These are phyloP conservation scores for Diaporthe australafricana DNA, from an alignment of 2,329 filamentous ascomycete species.

Conservation along the genomic window DNA sequence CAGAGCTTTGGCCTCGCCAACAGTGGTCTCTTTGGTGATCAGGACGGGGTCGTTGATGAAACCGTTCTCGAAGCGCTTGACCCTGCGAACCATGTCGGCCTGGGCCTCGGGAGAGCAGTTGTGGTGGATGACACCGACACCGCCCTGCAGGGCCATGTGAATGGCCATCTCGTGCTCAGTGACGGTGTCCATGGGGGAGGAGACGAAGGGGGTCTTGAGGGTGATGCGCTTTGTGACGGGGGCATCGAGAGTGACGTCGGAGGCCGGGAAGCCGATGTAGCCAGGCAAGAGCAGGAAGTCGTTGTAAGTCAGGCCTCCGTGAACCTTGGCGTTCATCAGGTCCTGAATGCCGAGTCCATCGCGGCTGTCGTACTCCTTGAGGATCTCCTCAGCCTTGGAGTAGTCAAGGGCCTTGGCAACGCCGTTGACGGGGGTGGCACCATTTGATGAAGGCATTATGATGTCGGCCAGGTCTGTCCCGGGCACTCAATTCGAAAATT, in stretches of 20 bases:
- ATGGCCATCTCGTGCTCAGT: slow-evolving; percentile 99
- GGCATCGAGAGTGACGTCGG: slow-evolving; percentile 87
- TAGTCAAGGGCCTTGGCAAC: slow-evolving; percentile 75
- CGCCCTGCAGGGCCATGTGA: slow-evolving; percentile 90
- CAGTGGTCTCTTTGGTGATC: slow-evolving; percentile 86
- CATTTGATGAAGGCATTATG: slow-evolving; percentile 80
- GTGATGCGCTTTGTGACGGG: slow-evolving; percentile 95
- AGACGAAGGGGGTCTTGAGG: slow-evolving; percentile 96
- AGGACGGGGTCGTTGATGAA: slow-evolving; percentile 98
- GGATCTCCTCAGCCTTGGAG: slow-evolving; percentile 80
- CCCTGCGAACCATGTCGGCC: slow-evolving; percentile 98
- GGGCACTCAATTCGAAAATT: background rate
- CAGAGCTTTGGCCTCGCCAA: slow-evolving; percentile 88
- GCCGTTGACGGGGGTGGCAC: slow-evolving; percentile 60
- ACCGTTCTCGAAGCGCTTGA: slow-evolving; percentile 99
- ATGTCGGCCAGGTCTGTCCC: slow-evolving; percentile 44
- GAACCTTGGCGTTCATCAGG: slow-evolving; percentile 89
- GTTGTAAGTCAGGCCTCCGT: slow-evolving; percentile 97
- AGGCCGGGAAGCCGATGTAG: slow-evolving; percentile 97
- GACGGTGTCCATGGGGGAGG: slow-evolving; percentile 99
- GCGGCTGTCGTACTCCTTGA: slow-evolving; percentile 81
- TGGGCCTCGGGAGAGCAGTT: slow-evolving; percentile 98
- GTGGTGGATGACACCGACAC: slow-evolving; percentile 96
- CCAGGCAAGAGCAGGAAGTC: slow-evolving; percentile 97
- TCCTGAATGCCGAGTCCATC: slow-evolving; percentile 91